Evolutionary conservation across 257 asterid genomes (phyloP).

Genomic region (Primulina huaijiensis): DNA sequence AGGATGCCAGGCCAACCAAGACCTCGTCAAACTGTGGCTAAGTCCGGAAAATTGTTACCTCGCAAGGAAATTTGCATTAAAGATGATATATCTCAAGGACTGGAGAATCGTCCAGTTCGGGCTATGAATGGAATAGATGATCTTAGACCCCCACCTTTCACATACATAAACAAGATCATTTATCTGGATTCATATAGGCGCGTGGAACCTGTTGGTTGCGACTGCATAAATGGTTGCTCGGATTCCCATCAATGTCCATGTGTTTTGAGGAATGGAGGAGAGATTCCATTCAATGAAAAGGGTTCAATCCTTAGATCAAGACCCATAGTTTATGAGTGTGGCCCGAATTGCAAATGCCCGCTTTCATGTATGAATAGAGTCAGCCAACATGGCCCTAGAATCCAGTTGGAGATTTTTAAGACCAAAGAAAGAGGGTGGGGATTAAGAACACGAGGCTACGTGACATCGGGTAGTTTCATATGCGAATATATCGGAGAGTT

Average conservation of each 20-base stretch:
- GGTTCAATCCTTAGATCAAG: slow-evolving; percentile 25
- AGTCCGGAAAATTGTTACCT: slow-evolving; percentile 3
- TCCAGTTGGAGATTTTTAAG: slow-evolving; percentile 43
- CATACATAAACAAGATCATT: slow-evolving; percentile 30
- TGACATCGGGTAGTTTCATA: slow-evolving; percentile 43
- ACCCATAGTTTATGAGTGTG: slow-evolving; percentile 44
- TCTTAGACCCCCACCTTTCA: slow-evolving; percentile 38
- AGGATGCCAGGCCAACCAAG: slow-evolving; percentile 53
- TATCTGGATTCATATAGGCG: slow-evolving; percentile 32
- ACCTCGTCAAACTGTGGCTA: not conserved
- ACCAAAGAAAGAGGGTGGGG: slow-evolving; percentile 49
- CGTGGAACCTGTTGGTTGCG: slow-evolving; percentile 30
- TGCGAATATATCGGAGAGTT: slow-evolving; percentile 56
- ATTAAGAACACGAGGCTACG: slow-evolving; percentile 37
- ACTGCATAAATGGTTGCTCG: slow-evolving; percentile 43
- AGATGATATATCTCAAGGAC: slow-evolving; percentile 44
- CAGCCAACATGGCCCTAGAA: slow-evolving; percentile 41
- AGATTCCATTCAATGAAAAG: slow-evolving; percentile 49
- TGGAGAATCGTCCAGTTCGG: slow-evolving; percentile 36
- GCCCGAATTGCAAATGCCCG: slow-evolving; percentile 53
- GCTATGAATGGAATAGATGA: slow-evolving; percentile 35
- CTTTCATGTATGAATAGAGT: slow-evolving; percentile 50
- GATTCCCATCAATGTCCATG: slow-evolving; percentile 34
- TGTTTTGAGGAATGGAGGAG: slow-evolving; percentile 42
- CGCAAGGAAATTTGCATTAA: slow-evolving; percentile 14